Conservation (phyloP, 257 asterid genomes). For the Solanum ossicruentum region DNA sequence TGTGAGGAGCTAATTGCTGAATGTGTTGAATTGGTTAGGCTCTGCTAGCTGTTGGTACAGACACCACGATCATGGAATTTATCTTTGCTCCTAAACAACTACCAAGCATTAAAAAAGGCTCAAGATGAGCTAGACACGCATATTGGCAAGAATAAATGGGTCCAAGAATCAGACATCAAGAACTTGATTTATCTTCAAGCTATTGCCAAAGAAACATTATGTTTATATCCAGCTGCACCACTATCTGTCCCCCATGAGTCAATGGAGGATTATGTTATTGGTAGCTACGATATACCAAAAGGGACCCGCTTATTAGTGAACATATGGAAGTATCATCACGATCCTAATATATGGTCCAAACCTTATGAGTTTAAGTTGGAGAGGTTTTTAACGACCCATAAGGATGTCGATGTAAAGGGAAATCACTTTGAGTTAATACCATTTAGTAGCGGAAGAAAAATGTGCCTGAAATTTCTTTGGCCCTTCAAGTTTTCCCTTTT, state of each 20-base stretch:
- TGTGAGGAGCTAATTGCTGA: neutral
- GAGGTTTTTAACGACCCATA: conserved; percentile 28
- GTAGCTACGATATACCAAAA: conserved; percentile 25
- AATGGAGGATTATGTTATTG: conserved; percentile 20
- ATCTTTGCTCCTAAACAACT: conserved; percentile 22
- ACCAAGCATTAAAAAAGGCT: conserved; percentile 9
- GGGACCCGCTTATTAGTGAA: conserved; percentile 34
- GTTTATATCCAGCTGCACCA: conserved; percentile 26
- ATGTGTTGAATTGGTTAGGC: neutral
- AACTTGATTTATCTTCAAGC: conserved; percentile 33
- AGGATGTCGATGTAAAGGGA: conserved; percentile 20
- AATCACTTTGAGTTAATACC: conserved; percentile 35
- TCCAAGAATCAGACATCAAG: conserved; percentile 26
- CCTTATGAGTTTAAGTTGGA: conserved; percentile 31
- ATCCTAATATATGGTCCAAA: conserved; percentile 35
- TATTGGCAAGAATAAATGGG: conserved; percentile 22
- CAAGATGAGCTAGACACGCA: conserved; percentile 31
- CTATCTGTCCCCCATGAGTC: conserved; percentile 12
- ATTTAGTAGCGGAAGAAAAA: conserved; percentile 42
- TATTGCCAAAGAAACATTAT: conserved; percentile 34
- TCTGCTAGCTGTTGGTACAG: conserved; percentile 19
- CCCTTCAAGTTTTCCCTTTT: conserved; percentile 9
- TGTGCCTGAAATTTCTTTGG: conserved; percentile 25
- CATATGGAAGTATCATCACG: conserved; percentile 32
- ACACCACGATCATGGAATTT: conserved; percentile 30